These are phyloP conservation scores for Umbilicus rupestris DNA, from an alignment of 164 flowering plant genomes.

Conservation along the genomic window DNA sequence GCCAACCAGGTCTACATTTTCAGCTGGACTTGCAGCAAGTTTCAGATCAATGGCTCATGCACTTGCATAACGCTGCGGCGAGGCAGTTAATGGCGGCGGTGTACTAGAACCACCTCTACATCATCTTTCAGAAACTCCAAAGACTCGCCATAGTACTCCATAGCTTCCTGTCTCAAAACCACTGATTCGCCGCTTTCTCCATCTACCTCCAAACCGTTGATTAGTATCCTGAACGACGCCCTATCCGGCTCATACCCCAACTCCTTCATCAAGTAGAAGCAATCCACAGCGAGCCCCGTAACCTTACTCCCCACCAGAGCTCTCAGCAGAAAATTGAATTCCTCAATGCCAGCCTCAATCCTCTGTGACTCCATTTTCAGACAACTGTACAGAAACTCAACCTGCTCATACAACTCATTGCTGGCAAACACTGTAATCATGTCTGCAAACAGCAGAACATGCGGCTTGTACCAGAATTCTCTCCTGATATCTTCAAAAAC, in stretches of 20 bases:
- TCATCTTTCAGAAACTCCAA: constrained; percentile 31
- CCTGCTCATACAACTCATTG: constrained; percentile 42
- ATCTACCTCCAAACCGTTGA: constrained; percentile 44
- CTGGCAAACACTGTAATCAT: constrained; percentile 41
- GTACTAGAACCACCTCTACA: constrained; percentile 20
- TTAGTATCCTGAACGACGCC: constrained; percentile 42
- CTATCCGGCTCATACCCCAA: constrained; percentile 52
- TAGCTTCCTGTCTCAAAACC: constrained; percentile 38
- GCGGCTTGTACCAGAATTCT: constrained; percentile 77
- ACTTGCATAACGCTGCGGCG: too few species aligned
- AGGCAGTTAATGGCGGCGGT: not conserved
- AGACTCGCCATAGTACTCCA: constrained; percentile 36
- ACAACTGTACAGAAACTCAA: constrained; percentile 22
- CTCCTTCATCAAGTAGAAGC: constrained; percentile 47
- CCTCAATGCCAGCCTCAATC: constrained; percentile 36
- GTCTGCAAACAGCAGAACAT: constrained; percentile 40
- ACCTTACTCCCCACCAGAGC: constrained; percentile 28
- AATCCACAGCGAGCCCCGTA: constrained; percentile 35
- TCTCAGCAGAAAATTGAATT: constrained; percentile 41
- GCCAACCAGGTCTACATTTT: not conserved
- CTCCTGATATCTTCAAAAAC: constrained; percentile 55
- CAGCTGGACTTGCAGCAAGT: not conserved
- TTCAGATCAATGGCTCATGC: too few species aligned
- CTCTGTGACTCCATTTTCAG: constrained; percentile 33
- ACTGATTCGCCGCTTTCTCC: constrained; percentile 34